Base-by-base conservation (phyloP, 2,329 filamentous ascomycete genomes). In the Fusarium sp. region DNA sequence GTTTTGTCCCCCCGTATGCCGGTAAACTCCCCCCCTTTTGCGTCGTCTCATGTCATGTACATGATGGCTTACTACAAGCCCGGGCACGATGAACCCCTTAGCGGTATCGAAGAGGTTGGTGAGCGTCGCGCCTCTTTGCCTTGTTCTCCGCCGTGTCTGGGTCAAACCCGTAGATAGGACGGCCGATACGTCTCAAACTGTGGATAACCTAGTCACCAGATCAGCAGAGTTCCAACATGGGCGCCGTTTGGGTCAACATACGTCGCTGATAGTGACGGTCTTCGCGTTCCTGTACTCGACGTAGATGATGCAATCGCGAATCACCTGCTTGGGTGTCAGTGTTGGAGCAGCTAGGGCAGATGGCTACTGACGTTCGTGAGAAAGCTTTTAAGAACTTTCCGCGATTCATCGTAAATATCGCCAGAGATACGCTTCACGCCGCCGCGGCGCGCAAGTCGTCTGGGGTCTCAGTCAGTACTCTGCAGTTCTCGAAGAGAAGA, bases 401-500 rank as follows among this genome's bases (percentile, higher is more conserved):
- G 85, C 0, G 87, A 81, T 0, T 93, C 91, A 0, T 91, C 85
- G 76, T 95, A 95, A 4, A 95, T 91, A 0, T 54, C 73, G 0
- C 79, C 88, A 0, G 91, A 92, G 10, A 95, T 94, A 0, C 93
- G 86, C 79, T 95, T 95, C 0, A 96, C 91, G 0, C 94, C 94
- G 2, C 93, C 94, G 8, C 94, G 90, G 7, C 94, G 89, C 1
- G 94, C 94, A 0, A 96, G 82, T 45, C 93, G 91, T 74, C 93
- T 91, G 67, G 22, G 13, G 20, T 29, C n/a, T 25, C 27, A 5
- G 45, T 77, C 35, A 78, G 73, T 42, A 52, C 22, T 66, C 14
- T 27, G 20, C 9, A 27, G 9, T 22, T 25, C 33, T 38, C 25
- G 20, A 2, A 35, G 31, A 20, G 20, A 35, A 56, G 52, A 20